phyloP scores from a whole-genome alignment of 2,329 filamentous ascomycete genomes.

The Tothia fuscella region DNA sequence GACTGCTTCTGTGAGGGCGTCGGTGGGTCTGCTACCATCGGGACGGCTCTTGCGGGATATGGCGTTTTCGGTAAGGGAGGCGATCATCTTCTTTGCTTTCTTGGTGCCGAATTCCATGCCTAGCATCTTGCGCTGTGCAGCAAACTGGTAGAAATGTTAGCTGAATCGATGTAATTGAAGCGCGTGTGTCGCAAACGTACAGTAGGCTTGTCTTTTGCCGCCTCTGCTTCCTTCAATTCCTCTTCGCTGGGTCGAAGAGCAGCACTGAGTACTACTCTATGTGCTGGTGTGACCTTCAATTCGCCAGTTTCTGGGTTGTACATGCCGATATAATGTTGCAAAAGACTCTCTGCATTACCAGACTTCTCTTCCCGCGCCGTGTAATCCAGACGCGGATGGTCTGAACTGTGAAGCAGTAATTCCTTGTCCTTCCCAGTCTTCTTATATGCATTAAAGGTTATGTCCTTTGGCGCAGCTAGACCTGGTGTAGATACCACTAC shows the following conservation, averaged over 20 bases:
- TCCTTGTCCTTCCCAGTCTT: constrained; percentile 16
- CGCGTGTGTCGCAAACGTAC: constrained; percentile 6
- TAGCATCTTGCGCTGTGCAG: constrained; percentile 54
- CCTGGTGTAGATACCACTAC: constrained; percentile 25
- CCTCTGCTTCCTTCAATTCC: constrained; percentile 25
- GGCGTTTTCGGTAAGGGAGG: constrained; percentile 56
- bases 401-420: constrained; percentile 44
- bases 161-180: too few relatives aligned
- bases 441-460: constrained; percentile 39
- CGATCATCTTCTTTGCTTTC: constrained; percentile 70
- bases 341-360: constrained; percentile 33
- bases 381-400: constrained; percentile 49
- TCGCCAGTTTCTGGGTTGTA: constrained; percentile 42
- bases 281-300: constrained; percentile 42
- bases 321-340: constrained; percentile 50
- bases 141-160: constrained; percentile 30
- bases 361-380: constrained; percentile 39
- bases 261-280: constrained; percentile 43
- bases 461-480: constrained; percentile 25
- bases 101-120: constrained; percentile 74
- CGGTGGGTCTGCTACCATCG: constrained; percentile 23
- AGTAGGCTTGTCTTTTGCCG: constrained; percentile 13
- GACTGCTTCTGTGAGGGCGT: constrained; percentile 18
- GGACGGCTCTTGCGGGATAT: constrained; percentile 35
- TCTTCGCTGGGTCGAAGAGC: constrained; percentile 31